Evolutionary conservation across 306 rosid species (phyloP).

Genomic region (Cucurbita pepo): DNA sequence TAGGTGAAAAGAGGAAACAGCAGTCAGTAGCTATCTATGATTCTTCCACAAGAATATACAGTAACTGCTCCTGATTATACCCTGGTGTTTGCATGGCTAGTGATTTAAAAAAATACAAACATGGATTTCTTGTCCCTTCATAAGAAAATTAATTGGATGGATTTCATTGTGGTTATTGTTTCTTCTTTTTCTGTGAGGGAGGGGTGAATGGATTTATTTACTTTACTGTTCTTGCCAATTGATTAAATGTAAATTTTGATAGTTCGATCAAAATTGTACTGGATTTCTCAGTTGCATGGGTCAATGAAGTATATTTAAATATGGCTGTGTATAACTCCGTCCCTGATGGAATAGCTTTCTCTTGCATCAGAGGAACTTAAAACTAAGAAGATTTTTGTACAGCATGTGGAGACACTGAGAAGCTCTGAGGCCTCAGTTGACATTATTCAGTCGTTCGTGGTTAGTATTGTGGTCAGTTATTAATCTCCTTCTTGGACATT

Average conservation of each 20-base stretch:
- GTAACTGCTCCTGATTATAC: not conserved
- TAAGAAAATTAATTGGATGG: not conserved
- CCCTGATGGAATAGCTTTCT: constrained; percentile 1
- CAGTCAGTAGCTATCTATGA: not conserved
- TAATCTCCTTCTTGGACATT: not conserved
- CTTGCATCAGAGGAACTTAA: constrained; percentile 32
- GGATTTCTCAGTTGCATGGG: not conserved
- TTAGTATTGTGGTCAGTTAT: constrained; percentile 14
- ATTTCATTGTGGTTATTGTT: not conserved
- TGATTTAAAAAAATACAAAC: not conserved
- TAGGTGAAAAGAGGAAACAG: not conserved
- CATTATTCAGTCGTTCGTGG: constrained; percentile 57
- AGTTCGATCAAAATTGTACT: not conserved
- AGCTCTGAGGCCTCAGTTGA: constrained; percentile 42
- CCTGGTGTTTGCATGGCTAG: not conserved
- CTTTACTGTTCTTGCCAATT: not conserved
- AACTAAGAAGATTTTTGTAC: constrained; percentile 63
- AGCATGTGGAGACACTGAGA: constrained; percentile 64
- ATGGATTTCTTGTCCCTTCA: not conserved
- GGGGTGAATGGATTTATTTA: not conserved
- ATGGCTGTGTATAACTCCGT: not conserved
- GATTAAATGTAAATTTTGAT: not conserved
- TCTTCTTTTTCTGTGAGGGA: not conserved
- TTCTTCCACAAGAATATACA: not conserved
- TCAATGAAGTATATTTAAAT: not conserved